Conservation (phyloP, 306 rosid genomes). For the Cajanus cajan region DNA sequence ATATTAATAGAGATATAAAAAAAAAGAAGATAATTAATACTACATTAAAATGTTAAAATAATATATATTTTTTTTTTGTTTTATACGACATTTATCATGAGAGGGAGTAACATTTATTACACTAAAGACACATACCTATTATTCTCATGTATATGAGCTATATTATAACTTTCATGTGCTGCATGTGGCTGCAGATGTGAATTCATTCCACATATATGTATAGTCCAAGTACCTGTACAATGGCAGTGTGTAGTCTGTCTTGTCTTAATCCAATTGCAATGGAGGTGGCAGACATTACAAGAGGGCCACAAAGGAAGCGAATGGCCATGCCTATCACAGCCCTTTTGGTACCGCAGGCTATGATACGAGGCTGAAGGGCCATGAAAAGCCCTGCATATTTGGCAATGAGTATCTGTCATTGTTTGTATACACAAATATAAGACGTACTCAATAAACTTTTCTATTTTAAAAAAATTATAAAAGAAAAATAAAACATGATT, state of each 20-base stretch:
- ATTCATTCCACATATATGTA: background rate
- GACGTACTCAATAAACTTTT: too few relatives aligned
- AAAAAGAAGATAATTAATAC: too few relatives aligned
- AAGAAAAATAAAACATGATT: too few relatives aligned
- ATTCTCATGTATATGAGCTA: background rate
- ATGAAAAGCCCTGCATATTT: constrained; percentile 74
- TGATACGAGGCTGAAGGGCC: constrained; percentile 92
- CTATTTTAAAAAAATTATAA: too few relatives aligned
- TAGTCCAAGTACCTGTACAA: constrained; percentile 66
- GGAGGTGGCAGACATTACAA: constrained; percentile 88
- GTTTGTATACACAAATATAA: background rate
- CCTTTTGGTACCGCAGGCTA: constrained; percentile 79
- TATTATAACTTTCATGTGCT: constrained; percentile 23
- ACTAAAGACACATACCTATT: background rate
- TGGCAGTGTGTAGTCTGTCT: constrained; percentile 70
- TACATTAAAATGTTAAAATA: too few relatives aligned
- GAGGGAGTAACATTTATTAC: background rate
- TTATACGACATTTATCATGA: too few relatives aligned
- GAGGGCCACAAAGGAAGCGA: constrained; percentile 86
- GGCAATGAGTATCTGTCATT: constrained; percentile 23
- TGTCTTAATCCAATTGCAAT: constrained; percentile 79
- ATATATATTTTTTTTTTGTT: too few relatives aligned
- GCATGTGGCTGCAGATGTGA: constrained; percentile 9
- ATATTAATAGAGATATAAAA: too few relatives aligned
- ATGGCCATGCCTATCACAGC: constrained; percentile 86